Percentiles rank a stretch among this genome's conserved stretches.
Conservation (phyloP, 306 rosid species). For the Cicer chorassanicum region DNA sequence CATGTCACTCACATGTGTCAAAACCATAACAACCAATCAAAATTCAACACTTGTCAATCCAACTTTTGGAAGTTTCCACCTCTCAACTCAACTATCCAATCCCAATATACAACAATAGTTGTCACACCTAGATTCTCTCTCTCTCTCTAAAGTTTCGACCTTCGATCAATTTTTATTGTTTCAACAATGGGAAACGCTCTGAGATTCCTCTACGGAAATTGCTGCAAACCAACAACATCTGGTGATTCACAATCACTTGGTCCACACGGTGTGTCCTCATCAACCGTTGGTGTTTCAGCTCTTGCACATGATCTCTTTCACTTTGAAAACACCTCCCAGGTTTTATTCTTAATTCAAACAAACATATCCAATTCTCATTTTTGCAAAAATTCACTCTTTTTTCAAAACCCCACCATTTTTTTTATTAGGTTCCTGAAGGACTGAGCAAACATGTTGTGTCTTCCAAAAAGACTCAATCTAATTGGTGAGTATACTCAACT, state of each 20-base stretch:
- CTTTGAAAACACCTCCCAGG: slow-evolving; percentile 86
- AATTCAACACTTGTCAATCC: slow-evolving; percentile 8
- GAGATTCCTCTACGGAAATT: slow-evolving; percentile 56
- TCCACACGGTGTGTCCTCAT: slow-evolving; percentile 61
- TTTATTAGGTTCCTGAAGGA: slow-evolving; percentile 79
- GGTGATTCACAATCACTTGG: slow-evolving; percentile 57
- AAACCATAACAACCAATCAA: background rate
- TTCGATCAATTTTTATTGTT: slow-evolving; percentile 6
- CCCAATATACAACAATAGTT: background rate
- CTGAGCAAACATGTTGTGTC: slow-evolving; percentile 77
- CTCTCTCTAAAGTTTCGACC: slow-evolving; percentile 19
- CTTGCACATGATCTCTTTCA: slow-evolving; percentile 76
- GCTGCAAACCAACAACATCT: slow-evolving; percentile 57
- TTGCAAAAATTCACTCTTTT: background rate
- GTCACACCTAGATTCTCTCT: slow-evolving; percentile 31
- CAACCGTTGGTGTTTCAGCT: slow-evolving; percentile 72
- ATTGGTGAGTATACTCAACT: slow-evolving; percentile 57
- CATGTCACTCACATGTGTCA: too few species aligned
- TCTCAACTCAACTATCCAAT: background rate
- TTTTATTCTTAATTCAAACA: slow-evolving; percentile 20
- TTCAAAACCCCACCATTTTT: background rate
- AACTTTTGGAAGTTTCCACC: too few species aligned
- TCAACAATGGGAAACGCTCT: slow-evolving; percentile 71
- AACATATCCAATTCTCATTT: background rate
- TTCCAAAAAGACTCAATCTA: slow-evolving; percentile 89